Evolutionary conservation across 1,284 basidiomycete species (phyloP).

Genomic region (Porodaedalea pini): DNA sequence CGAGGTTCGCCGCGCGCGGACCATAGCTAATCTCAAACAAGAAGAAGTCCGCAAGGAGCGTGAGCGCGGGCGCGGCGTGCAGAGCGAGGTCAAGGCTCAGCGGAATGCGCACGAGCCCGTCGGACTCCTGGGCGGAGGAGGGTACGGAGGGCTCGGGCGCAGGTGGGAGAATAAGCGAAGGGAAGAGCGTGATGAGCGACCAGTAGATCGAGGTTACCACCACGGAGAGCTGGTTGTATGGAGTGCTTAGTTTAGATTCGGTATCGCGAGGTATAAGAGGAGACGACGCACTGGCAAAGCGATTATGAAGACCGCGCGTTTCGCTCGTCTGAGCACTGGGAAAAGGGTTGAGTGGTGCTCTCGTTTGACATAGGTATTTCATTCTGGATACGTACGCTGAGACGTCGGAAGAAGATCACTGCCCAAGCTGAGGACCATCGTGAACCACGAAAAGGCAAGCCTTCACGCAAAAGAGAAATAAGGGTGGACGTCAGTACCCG

Average conservation of each 20-base stretch:
- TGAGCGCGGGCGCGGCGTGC: conserved; percentile 60
- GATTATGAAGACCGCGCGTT: conserved; percentile 56
- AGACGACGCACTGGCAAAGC: conserved; percentile 49
- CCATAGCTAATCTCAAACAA: conserved; percentile 61
- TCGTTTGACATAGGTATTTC: neutral
- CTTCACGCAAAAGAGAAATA: conserved; percentile 31
- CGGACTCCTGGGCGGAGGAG: conserved; percentile 36
- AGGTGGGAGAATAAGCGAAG: conserved; percentile 48
- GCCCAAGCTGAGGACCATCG: conserved; percentile 47
- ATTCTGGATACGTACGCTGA: neutral
- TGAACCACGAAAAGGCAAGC: conserved; percentile 48
- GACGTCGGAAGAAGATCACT: conserved; percentile 52
- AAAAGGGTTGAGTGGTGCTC: neutral
- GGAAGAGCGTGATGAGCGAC: conserved; percentile 51
- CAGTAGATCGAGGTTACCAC: conserved; percentile 75
- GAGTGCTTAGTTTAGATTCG: neutral
- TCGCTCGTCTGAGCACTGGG: conserved; percentile 42
- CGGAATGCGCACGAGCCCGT: conserved; percentile 47
- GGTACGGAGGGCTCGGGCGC: conserved; percentile 32
- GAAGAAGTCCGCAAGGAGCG: conserved; percentile 69
- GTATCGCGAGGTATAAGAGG: conserved; percentile 7
- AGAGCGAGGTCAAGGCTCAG: conserved; percentile 61
- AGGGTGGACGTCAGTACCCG: neutral
- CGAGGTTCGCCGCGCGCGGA: conserved; percentile 38
- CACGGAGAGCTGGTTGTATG: conserved; percentile 47